Evolutionary conservation across 805 yeast species (phyloP), one percentile per base, ranked within the genome.

Genomic region (Teunomyces lycoperdinae): DNA sequence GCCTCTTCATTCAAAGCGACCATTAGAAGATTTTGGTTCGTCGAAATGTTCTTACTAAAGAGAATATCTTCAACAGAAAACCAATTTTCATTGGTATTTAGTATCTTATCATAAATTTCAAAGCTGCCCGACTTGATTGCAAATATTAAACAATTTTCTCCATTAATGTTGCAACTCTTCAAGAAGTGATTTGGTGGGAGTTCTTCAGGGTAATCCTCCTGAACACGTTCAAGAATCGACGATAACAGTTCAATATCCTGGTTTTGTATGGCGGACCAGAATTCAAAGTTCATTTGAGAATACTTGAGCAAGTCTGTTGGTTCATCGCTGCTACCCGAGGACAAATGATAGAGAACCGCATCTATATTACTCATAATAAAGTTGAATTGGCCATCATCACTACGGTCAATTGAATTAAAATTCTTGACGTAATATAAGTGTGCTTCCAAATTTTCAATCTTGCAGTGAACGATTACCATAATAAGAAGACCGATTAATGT

Each of bases 281-380:
- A 67, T n/a, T 61, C 59, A 38, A 62, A 61, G 61, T 88, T 89
- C 1, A 58, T 58, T 2, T 59, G 60, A 0, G 91, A 80, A 9
- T 70, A 59, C 1, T 56, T 49, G 3, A 66, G 57, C 43, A 85
- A 63, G 3, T 66, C 65, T 7, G 67, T 41, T 42, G 75, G 76
- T 9, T 60, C 62, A 5, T 51, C 45, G 11, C 24, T 35, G 29
- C 16, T 42, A 1, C 62, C 44, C 3, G 41, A 13, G 1, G 64
- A 59, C 13, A 89, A 70, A 58, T 85, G 92, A 47, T 70, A 80
- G 7, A 89, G 58, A 0, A 88, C 95, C 0, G 90, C 96, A 56
- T 90, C 96, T 39, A 90, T 71, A 5, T 96, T 89, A 40, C 96
- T 85, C 10, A 89, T 54, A 1, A 90, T 84, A 61, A 92, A 92